Base-by-base conservation (phyloP, 2,329 filamentous ascomycete species). In the Trichoderma sp. region DNA sequence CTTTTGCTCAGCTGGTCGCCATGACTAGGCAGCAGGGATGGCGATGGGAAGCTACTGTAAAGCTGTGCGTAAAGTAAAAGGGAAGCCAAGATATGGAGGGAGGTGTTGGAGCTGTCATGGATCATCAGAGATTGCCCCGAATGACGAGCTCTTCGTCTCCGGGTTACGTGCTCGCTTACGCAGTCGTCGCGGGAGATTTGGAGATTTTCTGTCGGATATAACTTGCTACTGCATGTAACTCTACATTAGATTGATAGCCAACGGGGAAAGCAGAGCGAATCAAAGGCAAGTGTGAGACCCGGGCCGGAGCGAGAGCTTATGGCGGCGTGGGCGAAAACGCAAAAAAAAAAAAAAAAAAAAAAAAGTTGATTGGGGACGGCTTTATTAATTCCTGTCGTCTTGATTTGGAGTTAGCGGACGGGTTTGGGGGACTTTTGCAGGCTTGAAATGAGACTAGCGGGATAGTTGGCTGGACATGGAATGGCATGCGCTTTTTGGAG, bases 81-180 rank as follows among this genome's bases (percentile, higher is more conserved):
- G 12, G 48, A 1, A 60, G 25, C 39, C 34, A 19, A 22, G 3
- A 22, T n/a, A 32, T 37, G 50, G 48, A 42, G 35, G 25, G 42
- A 19, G 42, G 5, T n/a, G 42, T 45, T 22, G 42, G 42, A 45
- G 42, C 19, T 48, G 42, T 48, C 42, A 48, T 22, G 42, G 22
- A 22, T 48, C 42, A 48, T 22, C n/a, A 48, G 42, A 48, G 42
- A 22, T 48, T 48, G 42, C 42, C 10, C 42, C 42, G 35, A 57
- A 65, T 65, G 61, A 65, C 50, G 50, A 57, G 27, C n/a, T 4
- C 52, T 22, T 45, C 22, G 52, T 25, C 22, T 9, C 22, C 7
- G 42, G 66, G 59, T 68, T 68, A 58, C 66, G 66, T 68, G 59
- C 66, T 50, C 29, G 66, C 59, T 68, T 64, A 68, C 66, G 66